Conservation (phyloP, 345 rosid genomes). For the Euphorbia lathyris region DNA sequence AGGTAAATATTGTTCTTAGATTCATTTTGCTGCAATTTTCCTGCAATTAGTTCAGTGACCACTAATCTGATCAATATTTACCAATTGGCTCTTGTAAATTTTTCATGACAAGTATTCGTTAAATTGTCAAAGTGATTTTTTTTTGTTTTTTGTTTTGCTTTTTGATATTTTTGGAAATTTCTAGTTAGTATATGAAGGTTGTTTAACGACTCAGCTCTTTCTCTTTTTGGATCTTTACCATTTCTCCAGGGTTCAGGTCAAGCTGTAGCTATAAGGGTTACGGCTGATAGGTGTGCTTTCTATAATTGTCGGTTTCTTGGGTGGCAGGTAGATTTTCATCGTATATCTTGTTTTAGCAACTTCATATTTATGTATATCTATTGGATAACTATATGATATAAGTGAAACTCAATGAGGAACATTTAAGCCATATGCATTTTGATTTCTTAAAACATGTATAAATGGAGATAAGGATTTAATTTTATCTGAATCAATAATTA, state of each 20-base stretch:
- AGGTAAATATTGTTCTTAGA: constrained; percentile 34
- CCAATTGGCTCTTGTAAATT: not conserved
- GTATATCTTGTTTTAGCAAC: not conserved
- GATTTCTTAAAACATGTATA: not conserved
- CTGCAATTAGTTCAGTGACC: not conserved
- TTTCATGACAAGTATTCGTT: not conserved
- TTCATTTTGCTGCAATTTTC: not conserved
- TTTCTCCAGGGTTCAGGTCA: constrained; percentile 82
- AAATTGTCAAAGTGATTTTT: not conserved
- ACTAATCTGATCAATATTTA: not conserved
- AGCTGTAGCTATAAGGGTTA: constrained; percentile 91
- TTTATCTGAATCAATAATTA: not conserved
- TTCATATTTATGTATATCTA: not conserved
- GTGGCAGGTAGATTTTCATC: constrained; percentile 66
- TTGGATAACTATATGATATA: not conserved
- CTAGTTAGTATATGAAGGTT: not conserved
- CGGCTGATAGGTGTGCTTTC: constrained; percentile 95
- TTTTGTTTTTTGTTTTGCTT: not conserved
- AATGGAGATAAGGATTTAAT: not conserved
- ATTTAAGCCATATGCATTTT: not conserved
- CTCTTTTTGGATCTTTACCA: constrained; percentile 9
- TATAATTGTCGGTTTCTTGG: constrained; percentile 94
- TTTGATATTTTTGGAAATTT: not conserved
- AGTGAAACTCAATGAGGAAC: not conserved
- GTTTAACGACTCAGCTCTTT: not conserved